Conservation (phyloP, 108 stramenopile species). For the Ochromonas danica region DNA sequence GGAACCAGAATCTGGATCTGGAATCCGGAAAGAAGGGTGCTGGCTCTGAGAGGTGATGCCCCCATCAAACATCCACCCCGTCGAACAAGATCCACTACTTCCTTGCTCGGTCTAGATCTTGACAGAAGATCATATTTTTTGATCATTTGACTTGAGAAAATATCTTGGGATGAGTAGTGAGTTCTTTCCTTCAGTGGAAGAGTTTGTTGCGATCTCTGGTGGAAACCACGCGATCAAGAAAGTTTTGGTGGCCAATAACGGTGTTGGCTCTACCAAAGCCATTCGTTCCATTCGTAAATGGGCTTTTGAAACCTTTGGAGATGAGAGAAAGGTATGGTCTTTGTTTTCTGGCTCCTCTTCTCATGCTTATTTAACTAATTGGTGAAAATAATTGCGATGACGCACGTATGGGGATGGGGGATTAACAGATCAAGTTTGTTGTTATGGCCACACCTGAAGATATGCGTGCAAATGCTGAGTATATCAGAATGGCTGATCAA, state of each 20-base stretch:
- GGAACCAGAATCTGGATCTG: no score
- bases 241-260: slow-evolving; percentile 68
- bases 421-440: slow-evolving; percentile 69
- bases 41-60: no score
- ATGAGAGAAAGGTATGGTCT: slow-evolving; percentile 25
- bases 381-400: slow-evolving; percentile 91
- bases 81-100: no score
- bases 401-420: no score
- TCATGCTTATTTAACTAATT: slow-evolving; percentile 37
- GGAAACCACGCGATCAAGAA: slow-evolving; percentile 59
- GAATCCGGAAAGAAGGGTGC: no score
- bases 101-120: no score
- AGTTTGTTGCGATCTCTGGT: slow-evolving; percentile 54
- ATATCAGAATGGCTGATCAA: slow-evolving; percentile 98
- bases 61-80: no score
- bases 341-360: not conserved
- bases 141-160: no score
- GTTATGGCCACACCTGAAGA: slow-evolving; percentile 99
- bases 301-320: slow-evolving; percentile 52
- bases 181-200: slow-evolving; percentile 54
- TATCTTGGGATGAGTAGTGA: no score
- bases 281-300: slow-evolving; percentile 92
- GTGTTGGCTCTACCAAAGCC: slow-evolving; percentile 90
- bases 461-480: slow-evolving; percentile 91
- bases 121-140: no score